Evolutionary conservation across 1,284 basidiomycete genomes (phyloP).

Genomic region (Malassezia obtusa): DNA sequence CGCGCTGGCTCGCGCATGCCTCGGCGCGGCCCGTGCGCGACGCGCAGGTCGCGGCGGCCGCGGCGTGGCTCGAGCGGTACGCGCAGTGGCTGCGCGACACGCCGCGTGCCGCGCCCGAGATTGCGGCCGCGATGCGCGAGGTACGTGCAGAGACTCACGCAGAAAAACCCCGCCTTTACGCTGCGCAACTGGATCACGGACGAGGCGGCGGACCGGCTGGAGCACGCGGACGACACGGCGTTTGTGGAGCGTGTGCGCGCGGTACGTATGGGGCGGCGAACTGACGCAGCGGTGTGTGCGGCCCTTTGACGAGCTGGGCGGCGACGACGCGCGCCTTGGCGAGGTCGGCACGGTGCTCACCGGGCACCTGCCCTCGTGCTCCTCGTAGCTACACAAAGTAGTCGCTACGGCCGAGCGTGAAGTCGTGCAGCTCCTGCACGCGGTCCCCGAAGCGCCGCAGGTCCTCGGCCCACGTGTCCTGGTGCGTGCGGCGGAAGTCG

Average conservation of each 20-base stretch:
- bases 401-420: conserved; percentile 38
- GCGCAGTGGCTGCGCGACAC: conserved; percentile 21
- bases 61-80: conserved; percentile 29
- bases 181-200: conserved; percentile 44
- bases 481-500: conserved; percentile 55
- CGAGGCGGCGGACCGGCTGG: conserved; percentile 34
- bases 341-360: conserved; percentile 27
- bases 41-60: conserved; percentile 20
- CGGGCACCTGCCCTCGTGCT: conserved; percentile 36
- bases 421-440: conserved; percentile 38
- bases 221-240: conserved; percentile 33
- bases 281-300: conserved; percentile 23
- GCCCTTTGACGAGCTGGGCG: conserved; percentile 53
- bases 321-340: conserved; percentile 19
- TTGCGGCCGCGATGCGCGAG: conserved; percentile 19
- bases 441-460: conserved; percentile 71
- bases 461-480: conserved; percentile 81
- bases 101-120: conserved; percentile 16
- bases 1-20: conserved; percentile 22
- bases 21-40: conserved; percentile 11
- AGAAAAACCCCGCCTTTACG: conserved; percentile 36
- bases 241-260: conserved; percentile 28
- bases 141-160: neutral
- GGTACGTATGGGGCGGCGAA: neutral
- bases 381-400: conserved; percentile 43